Conservation (phyloP, 192 early-diverging fungal species). For the Umbelopsis sp. region DNA sequence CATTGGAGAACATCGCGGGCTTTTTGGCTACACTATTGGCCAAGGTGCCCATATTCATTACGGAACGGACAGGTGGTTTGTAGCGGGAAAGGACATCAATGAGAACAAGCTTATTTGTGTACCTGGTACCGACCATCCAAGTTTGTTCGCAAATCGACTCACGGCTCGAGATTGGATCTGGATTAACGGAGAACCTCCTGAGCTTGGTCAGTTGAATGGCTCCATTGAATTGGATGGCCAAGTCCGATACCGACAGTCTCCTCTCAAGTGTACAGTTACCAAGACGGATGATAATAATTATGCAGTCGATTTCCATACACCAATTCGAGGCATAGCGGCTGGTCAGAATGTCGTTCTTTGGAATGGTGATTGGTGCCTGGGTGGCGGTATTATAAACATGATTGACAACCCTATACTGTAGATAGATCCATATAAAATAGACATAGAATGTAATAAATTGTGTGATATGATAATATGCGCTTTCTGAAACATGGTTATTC, state of each 20-base stretch:
- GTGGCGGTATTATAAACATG: slow-evolving; percentile 42
- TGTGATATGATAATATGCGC: no score
- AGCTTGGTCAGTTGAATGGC: not conserved
- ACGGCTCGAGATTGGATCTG: slow-evolving; percentile 46
- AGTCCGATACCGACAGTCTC: slow-evolving; percentile 61
- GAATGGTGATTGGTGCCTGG: slow-evolving; percentile 48
- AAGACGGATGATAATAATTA: slow-evolving; percentile 14
- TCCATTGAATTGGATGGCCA: slow-evolving; percentile 40
- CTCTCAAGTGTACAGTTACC: slow-evolving; percentile 44
- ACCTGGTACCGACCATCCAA: slow-evolving; percentile 28
- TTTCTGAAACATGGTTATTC: no score
- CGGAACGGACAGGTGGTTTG: slow-evolving; percentile 69
- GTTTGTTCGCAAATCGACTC: slow-evolving; percentile 12
- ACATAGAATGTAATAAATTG: no score
- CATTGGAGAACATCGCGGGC: slow-evolving; percentile 61
- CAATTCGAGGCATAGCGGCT: slow-evolving; percentile 42
- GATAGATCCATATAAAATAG: not conserved
- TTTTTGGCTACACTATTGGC: slow-evolving; percentile 80
- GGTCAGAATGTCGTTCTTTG: slow-evolving; percentile 50
- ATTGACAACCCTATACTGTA: not conserved
- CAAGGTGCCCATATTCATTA: slow-evolving; percentile 71
- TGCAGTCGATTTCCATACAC: slow-evolving; percentile 31
- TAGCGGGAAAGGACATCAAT: slow-evolving; percentile 64
- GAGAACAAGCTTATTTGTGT: slow-evolving; percentile 71
- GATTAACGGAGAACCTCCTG: slow-evolving; percentile 42